Base-by-base conservation (phyloP, 257 asterid species). In the Cruciata laevipes region DNA sequence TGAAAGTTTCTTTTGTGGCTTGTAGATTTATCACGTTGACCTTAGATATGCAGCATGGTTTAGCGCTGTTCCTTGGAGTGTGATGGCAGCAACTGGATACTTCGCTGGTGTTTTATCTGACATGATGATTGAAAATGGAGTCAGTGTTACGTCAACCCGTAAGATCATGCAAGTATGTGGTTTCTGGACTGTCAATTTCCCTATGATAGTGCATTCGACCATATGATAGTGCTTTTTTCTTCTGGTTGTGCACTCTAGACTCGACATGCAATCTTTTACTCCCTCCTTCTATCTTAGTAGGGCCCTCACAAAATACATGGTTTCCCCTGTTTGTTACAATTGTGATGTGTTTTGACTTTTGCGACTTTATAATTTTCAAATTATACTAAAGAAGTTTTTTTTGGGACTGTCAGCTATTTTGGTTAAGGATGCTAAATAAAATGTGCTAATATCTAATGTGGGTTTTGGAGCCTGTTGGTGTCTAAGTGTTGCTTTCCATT, bases 11-110 rank as follows among this genome's bases (percentile, higher is more conserved):
- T 18, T 55, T 63, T 31, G 17, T 61, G 70, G 72, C 69, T 77
- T 82, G 83, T 73, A 93, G 99, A 86, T 93, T 71, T 85, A 78
- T 80, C 90, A 73, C 73, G 95, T 93, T 65, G 97, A 93, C 76
- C 95, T 93, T 67, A 85, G 95, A 88, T 90, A 88, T 61, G 99
- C 97, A 73, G 96, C 99, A 27, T 93, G 97, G 99, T 93, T 90
- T 74, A 93, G 99, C 72, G 99, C 97, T 59, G 86, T 88, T 79
- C 97, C 99, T 30, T 93, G 99, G 99, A 79, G 88, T 80, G 84
- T 90, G 95, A 93, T 93, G 99, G 97, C 97, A 61, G 51, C 88
- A 42, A 68, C 79, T 55, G 99, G 99, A 71, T 93, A 93, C 71
- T 73, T 90, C 67, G 96, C 97, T 78, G 97, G 99, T 49, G 86